Evolutionary conservation across 768 basidiomycete species (phyloP).

Genomic region (Baorangia bicolor): DNA sequence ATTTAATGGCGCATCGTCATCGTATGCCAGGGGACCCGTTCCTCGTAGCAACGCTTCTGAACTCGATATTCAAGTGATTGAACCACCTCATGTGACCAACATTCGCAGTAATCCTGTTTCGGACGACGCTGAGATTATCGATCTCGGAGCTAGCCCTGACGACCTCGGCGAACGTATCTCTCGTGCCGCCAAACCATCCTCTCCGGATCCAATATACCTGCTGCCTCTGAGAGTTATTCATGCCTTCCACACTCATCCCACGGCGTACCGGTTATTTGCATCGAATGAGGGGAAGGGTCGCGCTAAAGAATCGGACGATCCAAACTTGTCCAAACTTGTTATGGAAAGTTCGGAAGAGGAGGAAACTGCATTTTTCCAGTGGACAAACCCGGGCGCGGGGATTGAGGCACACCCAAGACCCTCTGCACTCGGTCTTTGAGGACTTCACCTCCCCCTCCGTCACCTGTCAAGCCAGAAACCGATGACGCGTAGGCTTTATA

Average conservation of each 20-base stretch:
- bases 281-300: slow-evolving; percentile 26
- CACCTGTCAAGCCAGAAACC: no score
- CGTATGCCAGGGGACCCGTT: neutral
- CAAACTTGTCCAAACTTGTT: slow-evolving; percentile 2
- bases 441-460: no score
- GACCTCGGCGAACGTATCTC: slow-evolving; percentile 25
- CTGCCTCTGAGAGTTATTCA: neutral
- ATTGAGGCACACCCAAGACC: no score
- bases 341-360: slow-evolving; percentile 27
- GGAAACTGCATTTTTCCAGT: no score
- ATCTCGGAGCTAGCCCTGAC: slow-evolving; percentile 15
- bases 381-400: no score
- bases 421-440: no score
- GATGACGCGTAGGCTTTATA: no score
- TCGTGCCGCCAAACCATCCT: slow-evolving; percentile 13
- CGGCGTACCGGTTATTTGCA: neutral
- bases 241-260: slow-evolving; percentile 25
- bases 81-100: neutral
- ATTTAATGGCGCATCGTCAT: slow-evolving; percentile 5
- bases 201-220: slow-evolving; percentile 25
- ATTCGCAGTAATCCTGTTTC: neutral
- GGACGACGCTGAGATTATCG: slow-evolving; percentile 21
- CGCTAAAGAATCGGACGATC: slow-evolving; percentile 10
- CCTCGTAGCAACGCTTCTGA: slow-evolving; percentile 7
- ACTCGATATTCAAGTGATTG: slow-evolving; percentile 24